Evolutionary conservation across 2,329 filamentous ascomycete genomes (phyloP), one percentile per base, ranked within the genome.

Genomic region (Talaromyces sp.): DNA sequence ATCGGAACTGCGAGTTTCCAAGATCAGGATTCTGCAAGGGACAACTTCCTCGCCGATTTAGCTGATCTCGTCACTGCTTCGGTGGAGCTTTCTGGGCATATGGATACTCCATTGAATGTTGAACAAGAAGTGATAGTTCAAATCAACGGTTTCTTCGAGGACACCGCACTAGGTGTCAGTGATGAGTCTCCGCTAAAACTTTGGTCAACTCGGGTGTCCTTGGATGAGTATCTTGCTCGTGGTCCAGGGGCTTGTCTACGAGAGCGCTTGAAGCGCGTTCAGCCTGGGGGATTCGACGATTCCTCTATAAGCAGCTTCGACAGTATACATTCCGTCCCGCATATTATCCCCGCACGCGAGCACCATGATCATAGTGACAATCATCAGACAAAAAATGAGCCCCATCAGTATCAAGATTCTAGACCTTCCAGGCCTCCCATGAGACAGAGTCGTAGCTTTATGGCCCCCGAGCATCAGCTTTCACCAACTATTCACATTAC

Each of bases 121-220:
- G 77, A 80, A 40, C 73, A 78, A 19, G 78, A 79, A 40, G 81
- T 86, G 33, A 80, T 78, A 46, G 75, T 86, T 3, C 84, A 86
- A 57, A 63, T 82, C 8, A 77, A 80, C 44, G 84, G 83, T 0
- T 87, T 86, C 62, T 86, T 85, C 51, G 82, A 85, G 42, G 82
- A 86, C 82, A 83, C 73, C 75, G 82, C 39, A 78, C 77, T 17
- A 75, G 79, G 56, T 55, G 82, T 51, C 70, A 79, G n/a, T 69
- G 84, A 22, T 63, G 75, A 50, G 17, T 64, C 56, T 2, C 69
- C 69, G 1, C 53, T 71, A 13, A 70, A 69, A 32, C 47, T 71
- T 11, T 71, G 69, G 69, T 68, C 69, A 13, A 65, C 65, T 1
- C 63, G 55, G 24, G 59, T 67, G 0, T 52, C 67, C 0, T 51